These are phyloP conservation scores for Pelargonium exstipulatum DNA, from an alignment of 441 rosid genomes.

Conservation along the genomic window DNA sequence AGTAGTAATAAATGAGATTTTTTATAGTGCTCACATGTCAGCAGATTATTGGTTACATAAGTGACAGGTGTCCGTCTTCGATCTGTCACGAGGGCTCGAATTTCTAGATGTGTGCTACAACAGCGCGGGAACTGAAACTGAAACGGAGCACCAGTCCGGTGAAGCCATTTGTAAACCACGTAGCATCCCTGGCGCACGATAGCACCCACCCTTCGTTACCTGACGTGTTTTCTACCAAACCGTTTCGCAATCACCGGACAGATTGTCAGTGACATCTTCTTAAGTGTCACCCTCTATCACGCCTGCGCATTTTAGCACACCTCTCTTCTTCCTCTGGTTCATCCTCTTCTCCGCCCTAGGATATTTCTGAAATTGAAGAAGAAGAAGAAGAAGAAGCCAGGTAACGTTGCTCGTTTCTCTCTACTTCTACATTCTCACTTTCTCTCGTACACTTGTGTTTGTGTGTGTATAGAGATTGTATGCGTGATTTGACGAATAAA, in stretches of 20 bases:
- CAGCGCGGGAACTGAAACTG: not conserved
- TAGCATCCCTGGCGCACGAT: not conserved
- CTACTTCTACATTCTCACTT: not conserved
- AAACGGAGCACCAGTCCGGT: not conserved
- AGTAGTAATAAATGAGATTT: no score
- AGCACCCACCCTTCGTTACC: not conserved
- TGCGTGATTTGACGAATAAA: no score
- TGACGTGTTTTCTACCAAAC: conserved; percentile 2
- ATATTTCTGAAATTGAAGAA: not conserved
- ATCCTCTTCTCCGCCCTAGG: no score
- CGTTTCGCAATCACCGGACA: not conserved
- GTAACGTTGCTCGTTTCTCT: conserved; percentile 1
- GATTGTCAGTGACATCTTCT: no score
- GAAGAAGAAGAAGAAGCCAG: conserved; percentile 3
- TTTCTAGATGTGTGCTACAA: not conserved
- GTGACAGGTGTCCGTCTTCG: not conserved
- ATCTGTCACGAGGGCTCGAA: not conserved
- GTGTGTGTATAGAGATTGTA: no score
- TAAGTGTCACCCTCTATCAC: not conserved
- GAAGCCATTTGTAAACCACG: not conserved
- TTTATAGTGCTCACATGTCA: no score
- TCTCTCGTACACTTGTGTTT: not conserved
- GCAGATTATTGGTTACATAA: not conserved
- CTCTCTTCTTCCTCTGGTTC: not conserved
- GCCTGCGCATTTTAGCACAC: conserved; percentile 4